Conservation (phyloP, 192 early-diverging fungal species). For the Radiomyces spectabilis region DNA sequence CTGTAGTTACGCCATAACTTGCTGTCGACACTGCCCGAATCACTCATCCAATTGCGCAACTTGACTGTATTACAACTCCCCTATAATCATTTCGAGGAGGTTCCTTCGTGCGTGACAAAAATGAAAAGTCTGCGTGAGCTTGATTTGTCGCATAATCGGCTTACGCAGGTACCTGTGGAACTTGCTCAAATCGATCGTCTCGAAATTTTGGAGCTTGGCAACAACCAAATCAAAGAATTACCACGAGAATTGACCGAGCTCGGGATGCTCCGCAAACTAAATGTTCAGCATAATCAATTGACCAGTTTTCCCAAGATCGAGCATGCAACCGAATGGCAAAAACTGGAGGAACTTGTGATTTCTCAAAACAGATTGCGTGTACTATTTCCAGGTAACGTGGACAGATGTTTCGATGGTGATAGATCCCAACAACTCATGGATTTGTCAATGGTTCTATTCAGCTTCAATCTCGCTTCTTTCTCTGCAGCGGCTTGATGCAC, state of each 20-base stretch:
- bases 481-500: constrained; percentile 9
- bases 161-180: constrained; percentile 26
- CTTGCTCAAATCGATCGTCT: constrained; percentile 26
- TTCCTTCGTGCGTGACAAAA: constrained; percentile 30
- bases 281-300: constrained; percentile 1
- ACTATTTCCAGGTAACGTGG: background rate
- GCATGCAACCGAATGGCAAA: background rate
- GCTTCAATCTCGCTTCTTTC: no score
- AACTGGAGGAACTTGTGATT: background rate
- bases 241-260: constrained; percentile 1
- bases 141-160: constrained; percentile 35
- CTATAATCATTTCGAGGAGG: constrained; percentile 30
- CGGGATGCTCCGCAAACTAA: background rate
- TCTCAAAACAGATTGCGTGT: background rate
- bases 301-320: background rate
- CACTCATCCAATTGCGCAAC: constrained; percentile 25
- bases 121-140: constrained; percentile 31
- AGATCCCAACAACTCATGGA: no score
- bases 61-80: constrained; percentile 34
- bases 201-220: constrained; percentile 16
- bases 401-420: no score
- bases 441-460: no score
- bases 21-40: constrained; percentile 31
- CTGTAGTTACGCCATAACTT: constrained; percentile 40
- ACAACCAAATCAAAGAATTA: background rate